Conservation (phyloP, 2,329 filamentous ascomycete species). For the Colletotrichum gloeosporioides region DNA sequence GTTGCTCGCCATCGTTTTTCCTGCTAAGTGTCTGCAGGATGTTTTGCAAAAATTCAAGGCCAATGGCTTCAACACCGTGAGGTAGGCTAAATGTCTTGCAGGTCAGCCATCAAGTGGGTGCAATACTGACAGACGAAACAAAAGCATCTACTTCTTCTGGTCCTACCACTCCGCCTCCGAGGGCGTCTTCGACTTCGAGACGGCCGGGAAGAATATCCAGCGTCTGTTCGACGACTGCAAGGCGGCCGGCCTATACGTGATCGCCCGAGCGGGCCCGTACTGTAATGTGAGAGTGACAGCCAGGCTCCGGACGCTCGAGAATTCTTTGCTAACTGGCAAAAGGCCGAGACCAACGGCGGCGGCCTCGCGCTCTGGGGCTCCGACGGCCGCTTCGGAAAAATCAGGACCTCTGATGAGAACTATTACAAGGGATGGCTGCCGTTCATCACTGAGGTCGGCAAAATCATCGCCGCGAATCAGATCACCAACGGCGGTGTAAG, state of each 20-base stretch:
- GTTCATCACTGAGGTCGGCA: slow-evolving; percentile 55
- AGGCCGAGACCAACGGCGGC: slow-evolving; percentile 32
- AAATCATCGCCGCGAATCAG: slow-evolving; percentile 74
- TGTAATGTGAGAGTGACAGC: slow-evolving; percentile 61
- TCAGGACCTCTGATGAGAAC: slow-evolving; percentile 43
- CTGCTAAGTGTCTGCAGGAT: slow-evolving; percentile 45
- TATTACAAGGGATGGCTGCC: slow-evolving; percentile 47
- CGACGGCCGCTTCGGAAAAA: slow-evolving; percentile 37
- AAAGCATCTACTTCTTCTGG: slow-evolving; percentile 78
- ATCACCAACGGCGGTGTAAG: slow-evolving; percentile 76
- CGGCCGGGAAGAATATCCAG: slow-evolving; percentile 43
- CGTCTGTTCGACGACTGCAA: slow-evolving; percentile 79
- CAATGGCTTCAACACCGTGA: slow-evolving; percentile 78
- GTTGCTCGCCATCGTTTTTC: neutral
- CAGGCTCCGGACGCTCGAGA: neutral
- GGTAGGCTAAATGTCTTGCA: slow-evolving; percentile 46
- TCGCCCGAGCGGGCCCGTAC: slow-evolving; percentile 75
- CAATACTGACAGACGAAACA: neutral
- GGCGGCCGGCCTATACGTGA: slow-evolving; percentile 76
- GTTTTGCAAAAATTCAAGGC: slow-evolving; percentile 85
- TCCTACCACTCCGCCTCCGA: slow-evolving; percentile 74
- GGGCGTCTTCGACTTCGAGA: slow-evolving; percentile 74
- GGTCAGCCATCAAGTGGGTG: neutral
- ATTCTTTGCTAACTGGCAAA: neutral
- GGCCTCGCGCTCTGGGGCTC: slow-evolving; percentile 38